Evolutionary conservation across 768 basidiomycete species (phyloP).

Genomic region (Russula sp.): DNA sequence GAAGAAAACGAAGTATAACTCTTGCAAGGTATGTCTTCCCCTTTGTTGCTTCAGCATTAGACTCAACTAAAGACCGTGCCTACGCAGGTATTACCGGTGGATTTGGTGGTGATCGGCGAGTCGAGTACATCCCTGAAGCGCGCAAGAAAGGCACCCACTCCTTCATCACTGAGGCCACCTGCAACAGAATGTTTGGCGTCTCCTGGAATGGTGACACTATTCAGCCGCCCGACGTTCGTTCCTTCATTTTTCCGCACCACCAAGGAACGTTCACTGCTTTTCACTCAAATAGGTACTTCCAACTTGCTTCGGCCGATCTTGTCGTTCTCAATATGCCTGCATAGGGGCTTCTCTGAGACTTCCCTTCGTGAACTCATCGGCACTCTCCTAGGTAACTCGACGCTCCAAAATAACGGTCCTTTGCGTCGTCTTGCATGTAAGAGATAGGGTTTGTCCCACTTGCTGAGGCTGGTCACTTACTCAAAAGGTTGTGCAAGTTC

Average conservation of each 20-base stretch:
- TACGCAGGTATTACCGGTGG: constrained; percentile 86
- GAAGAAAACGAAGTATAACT: constrained; percentile 70
- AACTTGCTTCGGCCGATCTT: constrained; percentile 80
- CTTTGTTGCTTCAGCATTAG: not conserved
- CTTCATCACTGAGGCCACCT: constrained; percentile 74
- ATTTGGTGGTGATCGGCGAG: constrained; percentile 76
- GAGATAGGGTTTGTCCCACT: no score
- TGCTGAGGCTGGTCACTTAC: no score
- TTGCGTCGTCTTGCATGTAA: no score
- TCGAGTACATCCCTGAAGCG: constrained; percentile 79
- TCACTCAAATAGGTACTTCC: constrained; percentile 65
- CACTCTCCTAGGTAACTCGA: constrained; percentile 70
- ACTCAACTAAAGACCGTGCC: not conserved
- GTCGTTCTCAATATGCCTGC: constrained; percentile 88
- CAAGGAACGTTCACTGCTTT: not conserved
- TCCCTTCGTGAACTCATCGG: constrained; percentile 70
- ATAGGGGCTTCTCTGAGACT: constrained; percentile 87
- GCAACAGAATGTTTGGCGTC: constrained; percentile 96
- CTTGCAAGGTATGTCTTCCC: constrained; percentile 25
- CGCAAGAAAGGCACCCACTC: constrained; percentile 52
- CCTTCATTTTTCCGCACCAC: constrained; percentile 7
- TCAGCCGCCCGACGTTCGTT: constrained; percentile 72
- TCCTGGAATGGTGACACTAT: constrained; percentile 77
- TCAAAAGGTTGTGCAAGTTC: no score
- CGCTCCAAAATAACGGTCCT: constrained; percentile 60